phyloP scores from a whole-genome alignment of 23 red algal species.

The Chondrus crispus region DNA sequence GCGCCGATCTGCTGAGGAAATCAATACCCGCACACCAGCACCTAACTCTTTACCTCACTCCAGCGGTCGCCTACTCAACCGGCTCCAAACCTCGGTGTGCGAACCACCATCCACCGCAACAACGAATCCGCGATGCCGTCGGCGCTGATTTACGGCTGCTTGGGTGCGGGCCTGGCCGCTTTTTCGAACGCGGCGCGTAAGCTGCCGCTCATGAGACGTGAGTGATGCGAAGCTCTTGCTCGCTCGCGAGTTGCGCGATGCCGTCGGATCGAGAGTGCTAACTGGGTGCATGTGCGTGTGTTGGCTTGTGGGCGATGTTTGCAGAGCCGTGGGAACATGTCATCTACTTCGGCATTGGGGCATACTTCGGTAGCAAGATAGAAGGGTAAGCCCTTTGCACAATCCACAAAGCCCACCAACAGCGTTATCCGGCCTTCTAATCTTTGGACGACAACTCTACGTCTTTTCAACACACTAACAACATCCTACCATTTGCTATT shows the following conservation, averaged over 20 bases:
- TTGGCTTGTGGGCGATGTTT: not conserved
- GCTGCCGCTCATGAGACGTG: conserved; percentile 55
- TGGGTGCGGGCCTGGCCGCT: conserved; percentile 6
- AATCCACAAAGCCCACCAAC: not conserved
- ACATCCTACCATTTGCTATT: not conserved
- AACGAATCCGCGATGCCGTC: not conserved
- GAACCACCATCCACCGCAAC: no score
- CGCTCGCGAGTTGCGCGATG: not conserved
- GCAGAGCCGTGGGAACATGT: conserved; percentile 58
- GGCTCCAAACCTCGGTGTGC: no score
- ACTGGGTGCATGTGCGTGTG: not conserved
- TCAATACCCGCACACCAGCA: no score
- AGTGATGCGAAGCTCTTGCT: not conserved
- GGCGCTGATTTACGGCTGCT: not conserved
- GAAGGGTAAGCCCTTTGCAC: conserved; percentile 19
- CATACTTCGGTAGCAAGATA: conserved; percentile 15
- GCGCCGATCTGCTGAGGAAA: no score
- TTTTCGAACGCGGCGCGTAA: conserved; percentile 55
- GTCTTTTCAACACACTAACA: not conserved
- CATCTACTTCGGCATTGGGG: conserved; percentile 20
- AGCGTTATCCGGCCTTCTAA: not conserved
- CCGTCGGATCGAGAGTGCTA: not conserved
- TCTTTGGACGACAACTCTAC: not conserved
- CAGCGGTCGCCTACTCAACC: no score
- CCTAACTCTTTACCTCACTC: no score